Base-by-base conservation (phyloP, 148 eudicot species). In the Rhododendron ferrugineum region DNA sequence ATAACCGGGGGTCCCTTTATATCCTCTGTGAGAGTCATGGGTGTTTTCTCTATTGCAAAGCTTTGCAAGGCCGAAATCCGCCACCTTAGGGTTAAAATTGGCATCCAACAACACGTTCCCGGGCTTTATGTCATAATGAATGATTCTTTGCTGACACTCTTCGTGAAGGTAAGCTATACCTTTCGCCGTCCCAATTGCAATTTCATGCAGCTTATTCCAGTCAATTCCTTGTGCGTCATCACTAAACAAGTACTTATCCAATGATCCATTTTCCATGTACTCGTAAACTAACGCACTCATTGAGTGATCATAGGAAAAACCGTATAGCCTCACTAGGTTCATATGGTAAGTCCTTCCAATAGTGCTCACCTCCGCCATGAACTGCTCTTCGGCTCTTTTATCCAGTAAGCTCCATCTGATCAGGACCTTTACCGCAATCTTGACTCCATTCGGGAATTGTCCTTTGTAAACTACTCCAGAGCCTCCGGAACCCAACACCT, bases 371-470 rank as follows among this genome's bases (percentile, higher is more conserved):
- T 78, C 81, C 2, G 81, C 81, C 56, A 36, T 78, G 86, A 87
- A 87, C 58, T 84, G 87, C 32, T 87, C 85, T 50, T 85, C 76
- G 23, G 85, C 85, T 22, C 50, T 73, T 62, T 58, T 84, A 26
- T 36, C 82, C 13, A 20, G 9, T 23, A 75, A 54, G 64, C 64
- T 60, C 82, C 77, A 76, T 6, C 81, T 84, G 11, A 87, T 46
- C 49, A 46, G 86, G 32, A 84, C 80, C 32, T 87, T 87, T 9
- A 87, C 86, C 1, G 89, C 89, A 26, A 87, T 62, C 10, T 32
- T 23, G 18, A 84, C 68, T 74, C 86, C 86, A n/a, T 58, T 75
- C 40, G 54, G 54, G 54, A 50, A 50, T 50, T 50, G 14, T 50
- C 14, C 54, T 10, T 50, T 50, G 54, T 50, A 50, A 50, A 50